phyloP scores from a whole-genome alignment of 371 early-diverging fungal species.

The Blyttiomyces sp. region DNA sequence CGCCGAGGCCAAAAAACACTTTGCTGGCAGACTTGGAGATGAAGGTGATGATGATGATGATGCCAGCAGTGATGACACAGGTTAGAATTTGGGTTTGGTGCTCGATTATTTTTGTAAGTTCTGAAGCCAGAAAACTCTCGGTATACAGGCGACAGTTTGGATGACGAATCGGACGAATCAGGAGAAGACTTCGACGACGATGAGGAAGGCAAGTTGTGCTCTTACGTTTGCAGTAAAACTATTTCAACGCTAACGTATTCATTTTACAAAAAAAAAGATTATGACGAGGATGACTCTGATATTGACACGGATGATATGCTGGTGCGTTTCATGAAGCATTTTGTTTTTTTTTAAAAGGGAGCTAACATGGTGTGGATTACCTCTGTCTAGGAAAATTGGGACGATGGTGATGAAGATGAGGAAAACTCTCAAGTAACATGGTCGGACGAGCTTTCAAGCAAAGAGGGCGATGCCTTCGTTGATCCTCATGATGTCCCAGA shows the following conservation, averaged over 20 bases:
- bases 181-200: conserved; percentile 17
- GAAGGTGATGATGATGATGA: conserved; percentile 10
- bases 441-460: conserved; percentile 1
- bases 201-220: background rate
- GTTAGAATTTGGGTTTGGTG: background rate
- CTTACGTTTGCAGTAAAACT: conserved; percentile 2
- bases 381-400: background rate
- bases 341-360: background rate
- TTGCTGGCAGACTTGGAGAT: background rate
- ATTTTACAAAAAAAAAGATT: conserved; percentile 12
- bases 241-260: too few relatives aligned
- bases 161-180: conserved; percentile 10
- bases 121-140: background rate
- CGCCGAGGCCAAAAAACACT: conserved; percentile 8
- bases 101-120: background rate
- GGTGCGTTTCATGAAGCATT: background rate
- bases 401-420: background rate
- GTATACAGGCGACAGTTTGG: background rate
- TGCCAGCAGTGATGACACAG: background rate
- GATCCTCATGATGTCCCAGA: conserved; percentile 16
- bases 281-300: conserved; percentile 7
- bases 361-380: background rate
- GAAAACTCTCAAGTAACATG: background rate
- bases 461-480: conserved; percentile 14
- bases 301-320: conserved; percentile 4